These are phyloP conservation scores for Cyberlindnera subsufficiens DNA, from an alignment of 805 yeast genomes.

Conservation along the genomic window DNA sequence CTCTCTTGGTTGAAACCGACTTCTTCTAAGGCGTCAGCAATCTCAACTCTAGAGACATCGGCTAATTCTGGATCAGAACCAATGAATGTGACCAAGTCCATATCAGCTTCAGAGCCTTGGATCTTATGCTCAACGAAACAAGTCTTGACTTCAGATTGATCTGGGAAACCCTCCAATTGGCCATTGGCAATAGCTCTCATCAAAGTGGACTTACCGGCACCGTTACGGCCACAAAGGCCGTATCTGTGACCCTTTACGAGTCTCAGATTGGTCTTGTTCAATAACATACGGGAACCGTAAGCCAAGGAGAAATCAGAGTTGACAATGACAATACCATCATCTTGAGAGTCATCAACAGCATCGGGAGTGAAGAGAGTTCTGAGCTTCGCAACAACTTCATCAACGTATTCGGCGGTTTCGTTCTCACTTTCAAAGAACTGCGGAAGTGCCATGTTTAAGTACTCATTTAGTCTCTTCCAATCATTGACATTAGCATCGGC, in stretches of 20 bases:
- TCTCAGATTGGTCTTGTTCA: slow-evolving; percentile 86
- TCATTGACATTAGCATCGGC: slow-evolving; percentile 69
- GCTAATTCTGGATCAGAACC: slow-evolving; percentile 81
- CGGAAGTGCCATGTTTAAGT: slow-evolving; percentile 36
- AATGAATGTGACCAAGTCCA: slow-evolving; percentile 83
- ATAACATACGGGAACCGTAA: slow-evolving; percentile 94
- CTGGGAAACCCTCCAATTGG: slow-evolving; percentile 96
- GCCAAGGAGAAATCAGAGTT: slow-evolving; percentile 94
- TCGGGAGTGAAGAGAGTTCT: slow-evolving; percentile 49
- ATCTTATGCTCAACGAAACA: slow-evolving; percentile 96
- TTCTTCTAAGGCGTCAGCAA: slow-evolving; percentile 65
- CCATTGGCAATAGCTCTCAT: slow-evolving; percentile 97
- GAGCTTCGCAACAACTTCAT: slow-evolving; percentile 39
- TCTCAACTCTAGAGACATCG: slow-evolving; percentile 59
- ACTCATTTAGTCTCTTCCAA: slow-evolving; percentile 58
- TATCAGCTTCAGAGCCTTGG: slow-evolving; percentile 90
- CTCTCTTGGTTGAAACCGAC: slow-evolving; percentile 94
- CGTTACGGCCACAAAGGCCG: slow-evolving; percentile 97
- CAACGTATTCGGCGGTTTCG: slow-evolving; percentile 34
- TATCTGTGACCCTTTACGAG: slow-evolving; percentile 92
- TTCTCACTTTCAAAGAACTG: slow-evolving; percentile 32
- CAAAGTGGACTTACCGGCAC: slow-evolving; percentile 97
- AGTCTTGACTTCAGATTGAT: slow-evolving; percentile 76
- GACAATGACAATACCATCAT: slow-evolving; percentile 86
- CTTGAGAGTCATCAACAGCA: slow-evolving; percentile 51